phyloP scores from a whole-genome alignment of 2,329 filamentous ascomycete genomes.

The Chaetomium olivaceum region DNA sequence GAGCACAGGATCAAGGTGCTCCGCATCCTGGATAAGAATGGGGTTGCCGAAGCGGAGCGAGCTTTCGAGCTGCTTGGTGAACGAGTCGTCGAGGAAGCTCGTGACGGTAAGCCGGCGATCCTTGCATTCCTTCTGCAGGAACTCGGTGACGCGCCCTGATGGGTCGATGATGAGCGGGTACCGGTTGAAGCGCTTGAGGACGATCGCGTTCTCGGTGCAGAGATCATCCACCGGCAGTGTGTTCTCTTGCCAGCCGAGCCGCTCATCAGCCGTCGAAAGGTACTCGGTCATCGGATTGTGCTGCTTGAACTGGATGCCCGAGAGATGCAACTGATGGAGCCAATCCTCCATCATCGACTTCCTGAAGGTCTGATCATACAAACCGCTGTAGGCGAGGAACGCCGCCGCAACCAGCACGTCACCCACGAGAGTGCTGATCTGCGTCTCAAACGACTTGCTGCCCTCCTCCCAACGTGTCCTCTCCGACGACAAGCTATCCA shows the following conservation, averaged over 20 bases:
- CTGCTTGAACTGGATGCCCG: slow-evolving; percentile 89
- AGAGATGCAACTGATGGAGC: slow-evolving; percentile 88
- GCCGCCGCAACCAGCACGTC: slow-evolving; percentile 96
- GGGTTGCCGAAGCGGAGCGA: slow-evolving; percentile 97
- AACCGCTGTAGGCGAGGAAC: slow-evolving; percentile 93
- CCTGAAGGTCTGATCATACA: slow-evolving; percentile 97
- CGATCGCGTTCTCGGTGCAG: slow-evolving; percentile 97
- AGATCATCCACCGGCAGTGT: slow-evolving; percentile 92
- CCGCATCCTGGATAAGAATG: slow-evolving; percentile 96
- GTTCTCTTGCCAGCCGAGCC: slow-evolving; percentile 92
- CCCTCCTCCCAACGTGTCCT: slow-evolving; percentile 92
- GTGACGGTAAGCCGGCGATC: slow-evolving; percentile 93
- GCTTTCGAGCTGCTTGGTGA: slow-evolving; percentile 96
- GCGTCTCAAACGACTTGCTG: slow-evolving; percentile 96
- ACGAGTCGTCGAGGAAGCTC: slow-evolving; percentile 96
- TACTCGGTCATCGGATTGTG: slow-evolving; percentile 96
- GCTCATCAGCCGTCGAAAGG: slow-evolving; percentile 92
- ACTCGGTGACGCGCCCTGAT: slow-evolving; percentile 90
- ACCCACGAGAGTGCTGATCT: slow-evolving; percentile 93
- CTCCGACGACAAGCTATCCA: slow-evolving; percentile 94
- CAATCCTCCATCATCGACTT: slow-evolving; percentile 98
- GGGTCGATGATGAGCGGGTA: slow-evolving; percentile 99
- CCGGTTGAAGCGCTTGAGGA: slow-evolving; percentile 95
- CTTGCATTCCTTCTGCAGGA: slow-evolving; percentile 91
- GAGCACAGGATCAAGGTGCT: slow-evolving; percentile 93